Percentiles rank a stretch among this genome's conserved stretches.
phyloP scores from a whole-genome alignment of 257 asterid genomes.

The Salvia hispanica region DNA sequence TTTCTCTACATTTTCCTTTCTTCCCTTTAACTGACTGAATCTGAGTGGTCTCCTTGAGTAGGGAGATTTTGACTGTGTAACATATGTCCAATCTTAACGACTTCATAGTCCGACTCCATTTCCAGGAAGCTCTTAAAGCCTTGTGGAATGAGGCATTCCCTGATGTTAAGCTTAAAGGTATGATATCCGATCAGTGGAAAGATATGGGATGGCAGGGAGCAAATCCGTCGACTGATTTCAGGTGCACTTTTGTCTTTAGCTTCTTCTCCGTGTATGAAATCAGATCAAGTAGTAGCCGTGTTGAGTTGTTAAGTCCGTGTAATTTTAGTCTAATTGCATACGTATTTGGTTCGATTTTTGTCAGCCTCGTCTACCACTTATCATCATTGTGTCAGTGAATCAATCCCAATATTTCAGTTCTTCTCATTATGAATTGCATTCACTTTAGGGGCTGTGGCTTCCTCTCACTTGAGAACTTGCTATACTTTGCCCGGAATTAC shows the following conservation, averaged over 20 bases:
- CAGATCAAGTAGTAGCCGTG: background rate
- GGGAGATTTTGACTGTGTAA: background rate
- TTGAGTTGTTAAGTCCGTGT: too few relatives aligned
- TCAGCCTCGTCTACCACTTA: background rate
- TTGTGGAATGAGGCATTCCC: slow-evolving; percentile 84
- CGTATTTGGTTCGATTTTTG: slow-evolving; percentile 3
- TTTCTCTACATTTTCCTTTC: slow-evolving; percentile 31
- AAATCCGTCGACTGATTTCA: slow-evolving; percentile 92
- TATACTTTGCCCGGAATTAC: slow-evolving; percentile 70
- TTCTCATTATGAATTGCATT: slow-evolving; percentile 36
- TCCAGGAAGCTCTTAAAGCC: slow-evolving; percentile 74
- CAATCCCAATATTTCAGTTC: background rate
- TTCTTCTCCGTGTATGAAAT: background rate
- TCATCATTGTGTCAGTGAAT: slow-evolving; percentile 1
- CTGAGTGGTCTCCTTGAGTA: too few relatives aligned
- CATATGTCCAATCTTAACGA: slow-evolving; percentile 19
- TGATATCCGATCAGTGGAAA: slow-evolving; percentile 96
- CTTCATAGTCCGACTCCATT: slow-evolving; percentile 30
- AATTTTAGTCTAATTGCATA: background rate
- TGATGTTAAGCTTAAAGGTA: slow-evolving; percentile 60
- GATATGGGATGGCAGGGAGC: slow-evolving; percentile 99
- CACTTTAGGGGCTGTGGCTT: slow-evolving; percentile 87
- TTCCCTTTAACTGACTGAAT: background rate
- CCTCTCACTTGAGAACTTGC: slow-evolving; percentile 89
- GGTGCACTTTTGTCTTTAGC: slow-evolving; percentile 44